Base-by-base conservation (phyloP, 345 rosid genomes). In the Moringa oleifera region DNA sequence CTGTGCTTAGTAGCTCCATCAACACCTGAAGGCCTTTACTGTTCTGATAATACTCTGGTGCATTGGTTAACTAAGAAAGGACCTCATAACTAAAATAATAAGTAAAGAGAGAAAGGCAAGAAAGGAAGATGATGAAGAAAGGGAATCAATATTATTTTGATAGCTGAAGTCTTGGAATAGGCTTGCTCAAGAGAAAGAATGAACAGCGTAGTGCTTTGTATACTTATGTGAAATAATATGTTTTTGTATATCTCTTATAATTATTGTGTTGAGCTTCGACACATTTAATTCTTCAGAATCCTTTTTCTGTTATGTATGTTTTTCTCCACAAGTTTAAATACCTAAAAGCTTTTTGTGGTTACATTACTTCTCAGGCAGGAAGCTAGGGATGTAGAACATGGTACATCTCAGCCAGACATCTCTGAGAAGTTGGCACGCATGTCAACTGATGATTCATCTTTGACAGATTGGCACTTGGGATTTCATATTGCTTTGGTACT, bases 391-490 rank as follows among this genome's bases (percentile, higher is more conserved):
- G 73, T 77, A 53, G 90, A 81, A 64, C 83, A 72, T 64, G 72
- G 83, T 45, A 75, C 85, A 68, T 72, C 94, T 65, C 79, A 80
- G 66, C 62, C 79, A 22, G 89, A 88, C 57, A 53, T 81, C 13
- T 79, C 89, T 53, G 85, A 79, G 70, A 94, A 84, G 77, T 67
- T 82, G 65, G 78, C 80, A 53, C 84, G 82, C 65, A 68, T 92
- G 68, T 83, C 96, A 57, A 79, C 80, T 68, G 86, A 82, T 66
- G 90, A 90, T 71, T 68, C 82, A 57, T 83, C 95, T 73, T 81
- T 88, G 75, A 88, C 85, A 21, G 99, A 90, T 75, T 94, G 99
- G 97, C 96, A 90, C 79, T 74, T 83, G 72, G 97, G 99, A 71
- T 94, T 90, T 72, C 97, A 86, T 76, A 85, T 86, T 53, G 82